These are phyloP conservation scores for Talaromyces sp. DNA, from an alignment of 2,329 filamentous ascomycete genomes.

Conservation along the genomic window DNA sequence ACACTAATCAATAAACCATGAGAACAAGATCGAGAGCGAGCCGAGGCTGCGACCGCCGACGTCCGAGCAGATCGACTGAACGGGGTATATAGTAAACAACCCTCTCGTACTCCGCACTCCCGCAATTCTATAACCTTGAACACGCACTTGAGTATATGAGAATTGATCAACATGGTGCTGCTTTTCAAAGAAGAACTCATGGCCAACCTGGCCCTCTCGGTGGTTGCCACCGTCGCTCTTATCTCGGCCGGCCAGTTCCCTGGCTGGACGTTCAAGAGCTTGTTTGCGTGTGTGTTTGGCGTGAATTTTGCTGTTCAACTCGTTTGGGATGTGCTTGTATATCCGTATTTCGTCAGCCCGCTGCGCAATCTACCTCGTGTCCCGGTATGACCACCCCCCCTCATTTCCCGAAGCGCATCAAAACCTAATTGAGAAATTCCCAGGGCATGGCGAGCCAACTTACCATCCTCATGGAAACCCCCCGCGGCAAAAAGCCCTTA, in stretches of 20 bases:
- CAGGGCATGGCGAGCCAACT: conserved; percentile 23
- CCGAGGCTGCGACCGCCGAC: conserved; percentile 1
- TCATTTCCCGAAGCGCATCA: not conserved
- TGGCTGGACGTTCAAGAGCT: conserved; percentile 20
- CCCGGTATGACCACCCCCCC: conserved; percentile 27
- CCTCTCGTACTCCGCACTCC: too few species aligned
- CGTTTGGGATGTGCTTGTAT: conserved; percentile 42
- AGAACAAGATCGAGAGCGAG: not conserved
- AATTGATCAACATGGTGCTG: not conserved
- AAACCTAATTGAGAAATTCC: not conserved
- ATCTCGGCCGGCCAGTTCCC: conserved; percentile 20
- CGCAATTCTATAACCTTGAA: too few species aligned
- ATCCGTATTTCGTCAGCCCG: conserved; percentile 47
- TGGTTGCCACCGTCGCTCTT: conserved; percentile 22
- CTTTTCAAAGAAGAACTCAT: conserved; percentile 11
- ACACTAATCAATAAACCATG: not conserved
- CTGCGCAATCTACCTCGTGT: conserved; percentile 47
- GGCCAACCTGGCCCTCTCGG: conserved; percentile 16
- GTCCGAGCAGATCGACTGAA: not conserved
- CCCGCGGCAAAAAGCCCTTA: conserved; percentile 25
- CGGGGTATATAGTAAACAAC: too few species aligned
- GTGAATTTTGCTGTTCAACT: conserved; percentile 21
- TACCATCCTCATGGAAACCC: conserved; percentile 28
- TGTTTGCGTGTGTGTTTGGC: conserved; percentile 18
- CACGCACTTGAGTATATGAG: too few species aligned